phyloP scores from a whole-genome alignment of 768 basidiomycete species.

The Boletus reticulatus region DNA sequence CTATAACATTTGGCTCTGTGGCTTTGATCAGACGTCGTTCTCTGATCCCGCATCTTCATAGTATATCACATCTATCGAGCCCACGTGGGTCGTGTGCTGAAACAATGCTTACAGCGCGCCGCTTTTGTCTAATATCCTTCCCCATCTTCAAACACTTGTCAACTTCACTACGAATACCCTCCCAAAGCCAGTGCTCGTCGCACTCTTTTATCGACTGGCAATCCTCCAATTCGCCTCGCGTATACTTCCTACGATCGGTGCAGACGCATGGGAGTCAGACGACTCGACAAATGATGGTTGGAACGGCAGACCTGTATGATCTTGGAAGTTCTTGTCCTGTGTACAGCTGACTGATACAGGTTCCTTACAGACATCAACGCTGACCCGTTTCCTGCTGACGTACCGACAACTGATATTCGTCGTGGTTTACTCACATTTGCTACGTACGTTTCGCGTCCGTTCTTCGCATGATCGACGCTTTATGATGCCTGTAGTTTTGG shows the following conservation, averaged over 20 bases:
- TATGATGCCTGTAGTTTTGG: constrained; percentile 54
- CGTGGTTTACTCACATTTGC: constrained; percentile 82
- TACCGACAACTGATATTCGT: constrained; percentile 85
- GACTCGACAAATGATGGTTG: constrained; percentile 61
- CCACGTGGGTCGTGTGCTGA: constrained; percentile 6
- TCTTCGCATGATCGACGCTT: constrained; percentile 1
- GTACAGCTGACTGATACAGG: constrained; percentile 9
- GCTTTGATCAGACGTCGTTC: constrained; percentile 71
- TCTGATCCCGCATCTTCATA: constrained; percentile 75
- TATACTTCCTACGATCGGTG: constrained; percentile 82
- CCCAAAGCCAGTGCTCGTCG: constrained; percentile 79
- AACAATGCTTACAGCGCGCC: constrained; percentile 51
- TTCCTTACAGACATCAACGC: constrained; percentile 60
- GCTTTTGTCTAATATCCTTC: constrained; percentile 73
- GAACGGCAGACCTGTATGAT: constrained; percentile 65
- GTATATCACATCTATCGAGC: constrained; percentile 41
- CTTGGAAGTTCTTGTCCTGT: background rate
- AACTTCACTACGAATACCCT: constrained; percentile 85
- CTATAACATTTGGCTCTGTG: constrained; percentile 89
- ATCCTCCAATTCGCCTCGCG: constrained; percentile 80
- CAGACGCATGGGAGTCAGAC: constrained; percentile 74
- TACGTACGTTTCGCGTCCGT: constrained; percentile 50
- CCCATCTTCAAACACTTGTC: constrained; percentile 73
- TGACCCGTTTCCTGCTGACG: constrained; percentile 72
- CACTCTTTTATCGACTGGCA: constrained; percentile 74